Conservation (phyloP, 2,329 filamentous ascomycete genomes). For the Herpotrichia juniperi region DNA sequence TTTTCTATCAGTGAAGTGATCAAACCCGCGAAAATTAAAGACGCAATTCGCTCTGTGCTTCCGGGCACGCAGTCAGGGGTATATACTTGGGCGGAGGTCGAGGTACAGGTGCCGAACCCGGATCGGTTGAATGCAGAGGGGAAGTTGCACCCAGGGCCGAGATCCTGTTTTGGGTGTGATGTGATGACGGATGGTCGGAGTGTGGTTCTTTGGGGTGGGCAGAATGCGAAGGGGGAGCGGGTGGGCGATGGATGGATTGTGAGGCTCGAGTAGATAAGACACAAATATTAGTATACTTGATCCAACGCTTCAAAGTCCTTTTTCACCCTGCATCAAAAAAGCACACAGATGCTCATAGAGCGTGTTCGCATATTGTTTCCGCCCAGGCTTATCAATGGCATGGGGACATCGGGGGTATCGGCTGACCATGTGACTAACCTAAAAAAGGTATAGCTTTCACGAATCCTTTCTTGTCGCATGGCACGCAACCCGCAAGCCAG, state of each 20-base stretch:
- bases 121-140: slow-evolving; percentile 40
- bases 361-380: too few species aligned
- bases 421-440: too few species aligned
- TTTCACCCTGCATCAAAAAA: too few species aligned
- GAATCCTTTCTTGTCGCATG: too few species aligned
- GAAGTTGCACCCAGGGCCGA: slow-evolving; percentile 53
- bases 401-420: too few species aligned
- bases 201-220: slow-evolving; percentile 51
- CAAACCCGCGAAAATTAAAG: slow-evolving; percentile 53
- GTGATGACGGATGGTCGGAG: slow-evolving; percentile 41
- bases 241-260: slow-evolving; percentile 55
- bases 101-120: slow-evolving; percentile 44
- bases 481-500: too few species aligned
- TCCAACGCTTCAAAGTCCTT: too few species aligned
- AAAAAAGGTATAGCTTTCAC: too few species aligned
- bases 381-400: too few species aligned
- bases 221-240: slow-evolving; percentile 50
- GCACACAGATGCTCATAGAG: too few species aligned
- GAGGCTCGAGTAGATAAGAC: slow-evolving; percentile 38
- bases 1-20: slow-evolving; percentile 34
- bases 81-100: slow-evolving; percentile 51
- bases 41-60: slow-evolving; percentile 48
- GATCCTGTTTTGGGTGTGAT: slow-evolving; percentile 51
- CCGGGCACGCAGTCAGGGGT: slow-evolving; percentile 46
- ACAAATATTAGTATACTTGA: too few species aligned